phyloP scores from a whole-genome alignment of 768 basidiomycete species.

The Austroboletus eburneus region DNA sequence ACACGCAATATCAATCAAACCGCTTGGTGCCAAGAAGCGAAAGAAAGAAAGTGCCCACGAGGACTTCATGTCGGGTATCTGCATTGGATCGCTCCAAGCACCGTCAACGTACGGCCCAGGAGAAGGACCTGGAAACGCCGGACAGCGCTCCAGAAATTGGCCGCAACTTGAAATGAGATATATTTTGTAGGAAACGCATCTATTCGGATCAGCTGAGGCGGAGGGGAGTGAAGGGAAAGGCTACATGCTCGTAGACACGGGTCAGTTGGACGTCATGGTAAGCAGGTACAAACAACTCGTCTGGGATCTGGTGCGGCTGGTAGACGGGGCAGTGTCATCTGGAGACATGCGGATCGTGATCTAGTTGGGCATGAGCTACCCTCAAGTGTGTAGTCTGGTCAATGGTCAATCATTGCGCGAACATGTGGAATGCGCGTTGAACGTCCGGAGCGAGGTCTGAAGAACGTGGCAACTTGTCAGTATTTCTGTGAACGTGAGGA shows the following conservation, averaged over 20 bases:
- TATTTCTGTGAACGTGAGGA: conserved; percentile 12
- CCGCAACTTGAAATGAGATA: conserved; percentile 10
- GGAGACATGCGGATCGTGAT: conserved; percentile 18
- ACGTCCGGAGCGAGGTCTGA: conserved; percentile 25
- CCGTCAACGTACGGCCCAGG: conserved; percentile 19
- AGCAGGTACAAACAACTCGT: conserved; percentile 2
- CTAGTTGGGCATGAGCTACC: conserved; percentile 20
- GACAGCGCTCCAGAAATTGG: conserved; percentile 15
- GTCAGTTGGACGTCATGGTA: conserved; percentile 3
- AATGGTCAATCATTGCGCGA: conserved; percentile 24
- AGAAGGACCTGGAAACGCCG: conserved; percentile 22
- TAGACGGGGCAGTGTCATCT: conserved; percentile 17
- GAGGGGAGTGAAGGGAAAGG: neutral
- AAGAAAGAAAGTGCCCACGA: conserved; percentile 28
- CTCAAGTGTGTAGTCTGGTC: conserved; percentile 23
- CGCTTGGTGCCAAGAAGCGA: conserved; percentile 32
- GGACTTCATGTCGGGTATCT: conserved; percentile 37
- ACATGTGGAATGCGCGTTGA: conserved; percentile 34
- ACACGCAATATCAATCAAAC: conserved; percentile 33
- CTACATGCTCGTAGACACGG: conserved; percentile 1
- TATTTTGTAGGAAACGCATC: neutral
- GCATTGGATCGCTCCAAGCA: conserved; percentile 32
- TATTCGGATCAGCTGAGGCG: neutral
- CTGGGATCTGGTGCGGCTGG: conserved; percentile 8
- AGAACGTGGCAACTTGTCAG: conserved; percentile 19